phyloP scores from a whole-genome alignment of 768 basidiomycete genomes.

The Termitomyces sp. region DNA sequence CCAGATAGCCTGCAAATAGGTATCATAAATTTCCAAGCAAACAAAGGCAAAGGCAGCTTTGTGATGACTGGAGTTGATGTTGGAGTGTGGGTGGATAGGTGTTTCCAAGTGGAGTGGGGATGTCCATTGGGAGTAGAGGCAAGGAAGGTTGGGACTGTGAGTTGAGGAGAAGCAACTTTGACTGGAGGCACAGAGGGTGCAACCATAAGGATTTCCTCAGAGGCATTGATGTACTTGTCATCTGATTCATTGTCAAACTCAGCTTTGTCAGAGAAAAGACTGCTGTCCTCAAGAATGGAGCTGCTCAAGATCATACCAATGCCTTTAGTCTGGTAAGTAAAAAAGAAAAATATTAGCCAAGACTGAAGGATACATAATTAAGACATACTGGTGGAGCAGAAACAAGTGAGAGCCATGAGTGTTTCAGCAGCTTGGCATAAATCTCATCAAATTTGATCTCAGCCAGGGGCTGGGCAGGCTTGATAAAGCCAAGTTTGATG shows the following conservation, averaged over 20 bases:
- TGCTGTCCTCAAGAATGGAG: too few relatives aligned
- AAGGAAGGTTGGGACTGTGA: slow-evolving; percentile 10
- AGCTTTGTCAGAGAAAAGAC: too few relatives aligned
- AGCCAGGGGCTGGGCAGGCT: slow-evolving; percentile 34
- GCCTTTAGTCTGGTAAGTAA: too few relatives aligned
- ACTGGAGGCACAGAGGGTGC: background rate
- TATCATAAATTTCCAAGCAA: background rate
- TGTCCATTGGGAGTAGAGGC: background rate
- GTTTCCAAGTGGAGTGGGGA: background rate
- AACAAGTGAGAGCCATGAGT: slow-evolving; percentile 59
- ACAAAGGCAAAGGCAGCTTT: background rate
- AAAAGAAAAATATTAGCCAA: background rate
- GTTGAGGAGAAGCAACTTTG: background rate
- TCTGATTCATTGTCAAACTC: too few relatives aligned
- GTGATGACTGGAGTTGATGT: background rate
- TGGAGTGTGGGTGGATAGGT: background rate
- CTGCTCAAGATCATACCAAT: too few relatives aligned
- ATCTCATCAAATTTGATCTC: slow-evolving; percentile 52
- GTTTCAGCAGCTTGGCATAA: slow-evolving; percentile 57
- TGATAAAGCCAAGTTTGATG: slow-evolving; percentile 43
- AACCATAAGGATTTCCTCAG: background rate
- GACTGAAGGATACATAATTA: background rate
- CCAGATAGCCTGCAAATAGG: background rate
- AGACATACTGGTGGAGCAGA: slow-evolving; percentile 70
- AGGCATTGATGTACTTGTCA: too few relatives aligned